Base-by-base conservation (phyloP, 169 alveolate genomes). In the Plasmodium yoelii region DNA sequence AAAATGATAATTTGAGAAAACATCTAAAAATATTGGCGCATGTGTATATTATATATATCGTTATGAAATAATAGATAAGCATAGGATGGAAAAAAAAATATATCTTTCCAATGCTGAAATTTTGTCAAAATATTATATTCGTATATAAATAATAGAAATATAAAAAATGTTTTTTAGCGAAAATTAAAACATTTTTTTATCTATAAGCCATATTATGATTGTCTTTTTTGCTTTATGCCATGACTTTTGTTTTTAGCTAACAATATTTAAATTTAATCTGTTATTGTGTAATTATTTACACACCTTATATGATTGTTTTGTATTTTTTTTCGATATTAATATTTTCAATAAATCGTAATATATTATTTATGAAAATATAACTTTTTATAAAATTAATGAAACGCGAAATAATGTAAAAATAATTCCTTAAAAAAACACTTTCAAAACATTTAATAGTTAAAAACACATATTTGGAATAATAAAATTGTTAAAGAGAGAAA, bases 141-240 rank as follows among this genome's bases (percentile, higher is more conserved):
- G 42, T 34, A 34, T 34, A 34, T 34, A 34, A 56, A 39, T 44
- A 22, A 44, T 57, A 55, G 5, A 10, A 18, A 18, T 18, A 69
- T 46, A n/a, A 15, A 39, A 60, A 73, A 73, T 73, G 73, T 73
- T 56, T 73, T 60, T 75, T 44, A 44, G 2, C 88, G 47, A 75
- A 75, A 63, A 67, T 75, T 75, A 61, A 63, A 61, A 63, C 88
- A 63, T 63, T 75, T 75, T 75, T 60, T 18, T 55, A 61, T 63
- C 64, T n/a, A 47, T 19, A 47, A 44, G 60, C 63, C 64, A 18
- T 3, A 34, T 64, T 39, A 15, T 26, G 24, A n/a, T 10, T 60
- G 49, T 75, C 7, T 75, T 49, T 47, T 19, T 22, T 24, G 39
- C 0, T 65, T 39, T 49, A 24, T 75, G 24, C 34, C 53, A 34